phyloP scores from a whole-genome alignment of 139 green algal genomes.

The Eudorina sp. region DNA sequence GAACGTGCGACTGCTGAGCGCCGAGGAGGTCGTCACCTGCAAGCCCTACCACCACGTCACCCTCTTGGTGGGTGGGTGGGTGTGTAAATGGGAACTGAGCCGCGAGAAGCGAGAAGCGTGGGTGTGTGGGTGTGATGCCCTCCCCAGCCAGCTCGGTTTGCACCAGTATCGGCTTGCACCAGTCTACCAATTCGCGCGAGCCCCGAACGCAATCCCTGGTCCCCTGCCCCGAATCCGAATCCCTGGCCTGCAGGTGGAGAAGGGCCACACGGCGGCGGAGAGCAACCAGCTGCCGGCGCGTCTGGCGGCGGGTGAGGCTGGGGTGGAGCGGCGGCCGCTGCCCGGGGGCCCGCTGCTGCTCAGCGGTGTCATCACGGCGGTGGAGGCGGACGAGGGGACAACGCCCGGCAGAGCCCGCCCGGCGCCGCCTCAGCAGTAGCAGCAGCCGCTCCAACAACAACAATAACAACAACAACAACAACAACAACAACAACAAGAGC shows the following conservation, averaged over 20 bases:
- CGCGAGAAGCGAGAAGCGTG: too few species aligned
- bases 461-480: too few species aligned
- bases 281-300: conserved; percentile 36
- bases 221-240: too few species aligned
- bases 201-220: too few species aligned
- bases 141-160: too few species aligned
- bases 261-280: conserved; percentile 34
- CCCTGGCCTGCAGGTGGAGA: conserved; percentile 26
- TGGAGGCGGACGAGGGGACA: conserved; percentile 19
- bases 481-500: too few species aligned
- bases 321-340: conserved; percentile 39
- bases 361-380: conserved; percentile 16
- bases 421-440: not conserved
- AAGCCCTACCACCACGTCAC: conserved; percentile 62
- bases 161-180: too few species aligned
- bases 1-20: conserved; percentile 23
- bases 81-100: too few species aligned
- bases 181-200: too few species aligned
- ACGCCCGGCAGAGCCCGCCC: not conserved
- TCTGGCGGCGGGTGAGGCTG: conserved; percentile 21
- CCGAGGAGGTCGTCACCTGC: conserved; percentile 23
- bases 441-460: too few species aligned
- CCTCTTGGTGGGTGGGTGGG: conserved; percentile 38
- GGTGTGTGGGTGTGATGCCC: too few species aligned
- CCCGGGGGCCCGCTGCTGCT: conserved; percentile 39